Evolutionary conservation across 2,329 filamentous ascomycete genomes (phyloP).

Genomic region (Fusarium sp.): DNA sequence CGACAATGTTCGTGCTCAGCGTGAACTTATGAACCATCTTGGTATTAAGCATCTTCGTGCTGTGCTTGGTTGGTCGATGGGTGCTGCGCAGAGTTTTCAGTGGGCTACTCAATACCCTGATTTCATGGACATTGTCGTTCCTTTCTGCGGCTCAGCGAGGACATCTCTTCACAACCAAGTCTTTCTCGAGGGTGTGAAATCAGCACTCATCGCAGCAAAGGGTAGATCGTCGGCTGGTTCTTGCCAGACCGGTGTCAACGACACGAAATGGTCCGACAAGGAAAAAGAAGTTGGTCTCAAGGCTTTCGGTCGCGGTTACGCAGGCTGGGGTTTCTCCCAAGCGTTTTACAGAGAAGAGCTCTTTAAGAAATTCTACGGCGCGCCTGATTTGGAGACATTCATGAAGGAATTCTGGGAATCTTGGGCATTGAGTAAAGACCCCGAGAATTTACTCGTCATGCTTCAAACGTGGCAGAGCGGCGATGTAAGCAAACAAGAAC

Average conservation of each 20-base stretch:
- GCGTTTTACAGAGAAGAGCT: conserved; percentile 79
- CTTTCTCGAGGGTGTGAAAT: conserved; percentile 65
- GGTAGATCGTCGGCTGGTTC: conserved; percentile 63
- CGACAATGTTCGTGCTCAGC: conserved; percentile 64
- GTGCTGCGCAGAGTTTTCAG: conserved; percentile 64
- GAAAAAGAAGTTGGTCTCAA: conserved; percentile 63
- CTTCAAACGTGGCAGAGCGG: conserved; percentile 82
- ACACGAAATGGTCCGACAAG: conserved; percentile 55
- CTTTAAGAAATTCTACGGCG: conserved; percentile 73
- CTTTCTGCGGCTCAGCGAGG: conserved; percentile 62
- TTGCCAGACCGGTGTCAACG: conserved; percentile 40
- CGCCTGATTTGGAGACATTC: conserved; percentile 76
- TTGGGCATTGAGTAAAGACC: conserved; percentile 79
- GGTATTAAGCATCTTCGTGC: conserved; percentile 57
- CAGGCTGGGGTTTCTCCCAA: conserved; percentile 84
- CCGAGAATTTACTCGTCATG: conserved; percentile 80
- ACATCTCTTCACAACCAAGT: conserved; percentile 64
- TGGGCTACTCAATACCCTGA: conserved; percentile 61
- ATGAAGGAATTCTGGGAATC: conserved; percentile 80
- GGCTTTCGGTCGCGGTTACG: conserved; percentile 79
- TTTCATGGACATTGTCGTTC: conserved; percentile 59
- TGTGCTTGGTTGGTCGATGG: conserved; percentile 68
- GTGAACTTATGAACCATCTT: conserved; percentile 56
- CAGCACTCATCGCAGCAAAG: conserved; percentile 57
- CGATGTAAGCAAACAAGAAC: conserved; percentile 75